These are phyloP conservation scores for Blastomyces emzantsi DNA, from an alignment of 2,329 filamentous ascomycete species.

Conservation along the genomic window DNA sequence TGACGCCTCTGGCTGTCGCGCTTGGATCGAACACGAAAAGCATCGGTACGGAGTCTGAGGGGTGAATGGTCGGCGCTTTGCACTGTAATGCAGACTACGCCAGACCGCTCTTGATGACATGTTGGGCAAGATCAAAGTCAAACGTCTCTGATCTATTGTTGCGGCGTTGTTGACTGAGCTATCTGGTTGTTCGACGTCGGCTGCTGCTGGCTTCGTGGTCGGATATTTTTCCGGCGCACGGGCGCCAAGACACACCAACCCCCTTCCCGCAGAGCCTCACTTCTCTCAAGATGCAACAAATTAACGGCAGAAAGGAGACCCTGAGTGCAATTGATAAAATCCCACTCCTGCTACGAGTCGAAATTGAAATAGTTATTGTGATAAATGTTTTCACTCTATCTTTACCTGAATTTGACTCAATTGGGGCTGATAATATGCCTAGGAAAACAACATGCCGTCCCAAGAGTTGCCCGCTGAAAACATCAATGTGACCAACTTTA, in stretches of 20 bases:
- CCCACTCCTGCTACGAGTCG: background rate
- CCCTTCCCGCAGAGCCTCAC: background rate
- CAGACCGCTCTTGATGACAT: constrained; percentile 26
- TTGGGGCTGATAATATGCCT: background rate
- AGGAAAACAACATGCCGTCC: background rate
- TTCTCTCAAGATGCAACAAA: background rate
- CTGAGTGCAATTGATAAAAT: no score
- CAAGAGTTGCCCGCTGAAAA: no score
- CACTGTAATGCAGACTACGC: constrained; percentile 29
- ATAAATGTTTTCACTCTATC: background rate
- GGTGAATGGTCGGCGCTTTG: constrained; percentile 24
- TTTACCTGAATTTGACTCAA: background rate
- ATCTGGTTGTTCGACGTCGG: background rate
- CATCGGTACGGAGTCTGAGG: constrained; percentile 36
- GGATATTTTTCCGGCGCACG: background rate
- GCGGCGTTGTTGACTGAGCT: background rate
- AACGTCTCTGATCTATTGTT: background rate
- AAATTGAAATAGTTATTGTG: background rate
- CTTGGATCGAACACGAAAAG: constrained; percentile 42
- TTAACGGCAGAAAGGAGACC: background rate
- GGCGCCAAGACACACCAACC: background rate
- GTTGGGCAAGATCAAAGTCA: background rate
- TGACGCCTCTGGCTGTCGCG: constrained; percentile 30
- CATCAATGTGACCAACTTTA: no score
- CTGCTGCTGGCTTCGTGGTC: background rate